phyloP scores from a whole-genome alignment of 225 moss, liverwort and hornwort species.

The Bryoerythrophyllum caledonicum region DNA sequence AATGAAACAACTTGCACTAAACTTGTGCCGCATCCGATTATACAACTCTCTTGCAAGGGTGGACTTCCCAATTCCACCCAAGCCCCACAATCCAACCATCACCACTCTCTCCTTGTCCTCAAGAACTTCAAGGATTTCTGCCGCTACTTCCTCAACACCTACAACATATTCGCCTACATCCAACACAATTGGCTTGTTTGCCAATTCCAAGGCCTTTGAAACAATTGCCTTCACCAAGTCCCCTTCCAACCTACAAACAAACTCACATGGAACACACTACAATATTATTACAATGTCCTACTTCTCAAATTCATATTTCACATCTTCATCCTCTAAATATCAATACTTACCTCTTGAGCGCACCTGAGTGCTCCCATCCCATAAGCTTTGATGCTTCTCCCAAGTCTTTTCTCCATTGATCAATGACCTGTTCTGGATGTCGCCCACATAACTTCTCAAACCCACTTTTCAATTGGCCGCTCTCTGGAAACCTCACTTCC shows the following conservation, averaged over 20 bases:
- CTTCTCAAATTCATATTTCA: no score
- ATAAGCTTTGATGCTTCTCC: background rate
- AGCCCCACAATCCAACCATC: background rate
- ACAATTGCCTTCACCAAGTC: conserved; percentile 3
- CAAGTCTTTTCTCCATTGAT: background rate
- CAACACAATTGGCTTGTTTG: background rate
- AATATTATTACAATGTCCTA: background rate
- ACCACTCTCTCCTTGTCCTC: background rate
- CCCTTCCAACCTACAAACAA: background rate
- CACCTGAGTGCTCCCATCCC: background rate
- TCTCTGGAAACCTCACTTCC: background rate
- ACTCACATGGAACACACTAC: background rate
- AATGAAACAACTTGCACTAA: background rate
- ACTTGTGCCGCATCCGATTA: background rate
- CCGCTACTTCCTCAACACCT: background rate
- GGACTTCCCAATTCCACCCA: conserved; percentile 20
- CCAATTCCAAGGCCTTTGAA: background rate
- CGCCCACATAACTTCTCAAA: background rate
- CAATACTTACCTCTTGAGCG: no score
- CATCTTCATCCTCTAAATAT: no score
- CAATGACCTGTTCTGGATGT: background rate
- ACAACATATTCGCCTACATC: background rate
- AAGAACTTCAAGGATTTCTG: background rate
- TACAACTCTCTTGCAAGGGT: conserved; percentile 22
- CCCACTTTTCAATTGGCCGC: background rate